Evolutionary conservation across 345 rosid genomes (phyloP), one percentile per base, ranked within the genome.

Genomic region (Eucalyptus marginata): DNA sequence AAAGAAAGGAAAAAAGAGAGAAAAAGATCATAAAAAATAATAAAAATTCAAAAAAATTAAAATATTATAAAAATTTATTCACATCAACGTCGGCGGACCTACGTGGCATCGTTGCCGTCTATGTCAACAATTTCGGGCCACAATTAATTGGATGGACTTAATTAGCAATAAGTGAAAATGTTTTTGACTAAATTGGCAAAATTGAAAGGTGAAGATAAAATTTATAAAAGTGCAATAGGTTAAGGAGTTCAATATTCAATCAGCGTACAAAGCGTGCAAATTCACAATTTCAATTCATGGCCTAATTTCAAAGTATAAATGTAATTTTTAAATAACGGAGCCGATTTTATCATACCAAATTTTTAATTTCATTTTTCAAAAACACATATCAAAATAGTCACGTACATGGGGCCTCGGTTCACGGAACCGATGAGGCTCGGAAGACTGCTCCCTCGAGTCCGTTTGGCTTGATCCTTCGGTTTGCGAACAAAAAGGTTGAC

Each of bases 61-160:
- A 51, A 7, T 7, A 1, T 18, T 18, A 7, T 52, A 52, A 52
- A 18, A 52, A 1, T 52, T 52, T 52, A 52, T 18, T 17, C 4
- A 52, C 56, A 18, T 52, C 2, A 1, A 0, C 1, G 24, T 0
- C 2, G 1, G 2, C 0, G 18, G 1, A 52, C 24, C 4, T 18
- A 52, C 4, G 1, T 18, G 4, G 4, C 10, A 52, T 1, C 0
- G 2, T 52, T 18, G 24, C 24, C 0, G 1, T 52, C 10, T 18
- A 18, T 1, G 24, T 18, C 0, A 52, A 2, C 1, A 2, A 52
- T 18, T 52, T 52, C 10, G 0, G 10, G 56, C 4, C 10, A 52
- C 4, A 52, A 52, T 18, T 52, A 18, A 52, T 52, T 7, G 10
- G 56, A 52, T 52, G 4, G 10, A 52, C 10, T 52, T 8, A 18